A percentile compares a stretch with the other conserved stretches of the same genome.
Evolutionary conservation across 208 protist species (phyloP).

Genomic region (Porcisia deanei): DNA sequence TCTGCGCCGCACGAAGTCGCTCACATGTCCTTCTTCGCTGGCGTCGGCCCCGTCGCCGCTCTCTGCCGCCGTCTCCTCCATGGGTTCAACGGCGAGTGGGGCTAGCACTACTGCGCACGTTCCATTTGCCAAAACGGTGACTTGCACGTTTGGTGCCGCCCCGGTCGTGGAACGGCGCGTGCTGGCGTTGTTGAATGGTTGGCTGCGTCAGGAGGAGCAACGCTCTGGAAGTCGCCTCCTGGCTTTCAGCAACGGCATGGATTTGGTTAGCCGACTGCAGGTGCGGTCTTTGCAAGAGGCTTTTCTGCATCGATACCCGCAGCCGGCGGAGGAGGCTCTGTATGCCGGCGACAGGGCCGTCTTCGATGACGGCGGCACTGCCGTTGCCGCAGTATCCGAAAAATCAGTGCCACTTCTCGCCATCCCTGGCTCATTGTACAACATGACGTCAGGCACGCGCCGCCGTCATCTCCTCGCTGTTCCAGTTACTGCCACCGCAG

Average conservation of each 20-base stretch:
- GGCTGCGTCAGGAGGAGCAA: conserved; percentile 27
- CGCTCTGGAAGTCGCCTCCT: conserved; percentile 48
- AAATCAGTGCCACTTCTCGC: conserved; percentile 26
- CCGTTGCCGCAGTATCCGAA: conserved; percentile 4
- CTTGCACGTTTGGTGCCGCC: conserved; percentile 55
- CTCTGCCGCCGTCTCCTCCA: background rate
- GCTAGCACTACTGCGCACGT: background rate
- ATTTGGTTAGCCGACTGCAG: conserved; percentile 65
- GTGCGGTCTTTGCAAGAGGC: conserved; percentile 45
- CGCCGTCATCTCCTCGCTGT: conserved; percentile 25
- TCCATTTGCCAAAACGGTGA: conserved; percentile 39
- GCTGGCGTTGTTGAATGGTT: conserved; percentile 26
- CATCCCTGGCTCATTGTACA: conserved; percentile 32
- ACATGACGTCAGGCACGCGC: conserved; percentile 21
- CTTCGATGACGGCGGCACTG: background rate
- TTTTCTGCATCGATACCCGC: conserved; percentile 15
- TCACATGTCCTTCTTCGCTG: conserved; percentile 1
- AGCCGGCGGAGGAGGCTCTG: conserved; percentile 5
- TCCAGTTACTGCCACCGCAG: conserved; percentile 12
- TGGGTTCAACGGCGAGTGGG: background rate
- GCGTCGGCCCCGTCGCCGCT: conserved; percentile 6
- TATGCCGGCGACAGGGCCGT: background rate
- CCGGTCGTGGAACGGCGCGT: conserved; percentile 56
- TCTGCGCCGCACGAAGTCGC: conserved; percentile 16
- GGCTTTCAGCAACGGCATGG: conserved; percentile 59